Evolutionary conservation across 768 basidiomycete genomes (phyloP), one percentile per base, ranked within the genome.

Genomic region (Boletus vermiculosoides): DNA sequence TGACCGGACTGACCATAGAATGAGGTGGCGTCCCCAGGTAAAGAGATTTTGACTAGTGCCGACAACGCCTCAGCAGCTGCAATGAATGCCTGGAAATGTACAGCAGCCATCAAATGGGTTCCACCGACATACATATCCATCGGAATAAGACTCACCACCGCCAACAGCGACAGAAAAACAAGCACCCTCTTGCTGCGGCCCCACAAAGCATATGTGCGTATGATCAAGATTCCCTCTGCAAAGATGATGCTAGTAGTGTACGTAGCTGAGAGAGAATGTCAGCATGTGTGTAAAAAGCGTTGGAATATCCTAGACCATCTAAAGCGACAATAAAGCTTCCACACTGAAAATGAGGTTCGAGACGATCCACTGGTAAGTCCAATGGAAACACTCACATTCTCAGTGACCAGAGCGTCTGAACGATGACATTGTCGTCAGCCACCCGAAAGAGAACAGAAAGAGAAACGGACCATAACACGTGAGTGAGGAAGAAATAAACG

Each of bases 141-240:
- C 9, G 4, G 42, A 34, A 47, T 22, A 34, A n/a, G 48, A 52
- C 64, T 56, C 6, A 61, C 66, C 37, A 1, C 68, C 4, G 55
- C 66, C 46, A 68, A 36, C 42, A 53, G 20, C 20, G 65, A 34
- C 18, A 70, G 57, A 23, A 67, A 44, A n/a, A 50, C 2, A 1
- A 68, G 60, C 2, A 65, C 47, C 6, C 33, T 63, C 46, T 33
- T 56, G 33, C 41, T 67, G 25, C 60, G 60, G 45, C 56, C 56
- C 63, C 67, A 68, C 45, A 68, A 44, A 28, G 67, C 66, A 22
- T 65, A 70, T n/a, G 68, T 70, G 33, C 67, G 68, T 2, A 70
- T 42, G 28, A 70, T 67, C 44, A 68, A 60, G 28, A 65, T 55
- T 7, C 40, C 63, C 50, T 62, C 60, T 0, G 63, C 45, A 15